Conservation (phyloP, 108 stramenopile genomes). For the Aurantiochytrium sp. region DNA sequence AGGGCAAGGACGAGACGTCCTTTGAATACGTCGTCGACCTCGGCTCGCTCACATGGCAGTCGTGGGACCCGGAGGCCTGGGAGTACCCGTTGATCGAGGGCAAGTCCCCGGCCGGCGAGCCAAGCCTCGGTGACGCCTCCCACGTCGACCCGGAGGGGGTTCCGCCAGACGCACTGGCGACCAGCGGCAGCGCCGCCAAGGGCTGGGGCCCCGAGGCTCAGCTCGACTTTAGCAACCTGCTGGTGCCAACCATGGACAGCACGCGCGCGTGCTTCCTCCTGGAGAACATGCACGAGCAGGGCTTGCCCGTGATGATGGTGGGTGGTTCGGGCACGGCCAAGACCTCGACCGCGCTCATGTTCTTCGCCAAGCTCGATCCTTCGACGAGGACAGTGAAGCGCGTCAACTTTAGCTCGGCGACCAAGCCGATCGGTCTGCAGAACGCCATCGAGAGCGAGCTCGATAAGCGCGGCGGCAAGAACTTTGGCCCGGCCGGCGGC, state of each 20-base stretch:
- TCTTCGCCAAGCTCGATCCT: conserved; percentile 65
- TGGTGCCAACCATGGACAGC: conserved; percentile 85
- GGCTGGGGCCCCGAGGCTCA: background rate
- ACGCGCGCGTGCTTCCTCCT: conserved; percentile 70
- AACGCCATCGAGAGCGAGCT: conserved; percentile 77
- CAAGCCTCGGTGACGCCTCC: too few relatives aligned
- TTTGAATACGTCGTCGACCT: background rate
- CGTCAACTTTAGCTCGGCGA: conserved; percentile 82
- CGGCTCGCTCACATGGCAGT: background rate
- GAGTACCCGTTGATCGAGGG: background rate
- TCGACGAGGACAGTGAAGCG: conserved; percentile 64
- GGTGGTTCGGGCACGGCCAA: conserved; percentile 86
- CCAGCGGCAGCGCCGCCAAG: too few relatives aligned
- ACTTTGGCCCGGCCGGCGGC: conserved; percentile 79
- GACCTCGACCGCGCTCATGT: conserved; percentile 81
- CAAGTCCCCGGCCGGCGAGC: background rate
- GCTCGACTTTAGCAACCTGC: conserved; percentile 80
- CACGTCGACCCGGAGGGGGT: too few relatives aligned
- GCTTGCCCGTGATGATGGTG: conserved; percentile 65
- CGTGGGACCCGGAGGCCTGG: conserved; percentile 18
- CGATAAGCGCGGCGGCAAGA: conserved; percentile 82
- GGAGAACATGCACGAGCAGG: conserved; percentile 61
- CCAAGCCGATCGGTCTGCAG: conserved; percentile 80
- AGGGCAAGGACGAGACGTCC: conserved; percentile 56
- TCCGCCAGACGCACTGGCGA: too few relatives aligned